phyloP scores from a whole-genome alignment of 148 eudicot genomes.

The Cornus kousa region DNA sequence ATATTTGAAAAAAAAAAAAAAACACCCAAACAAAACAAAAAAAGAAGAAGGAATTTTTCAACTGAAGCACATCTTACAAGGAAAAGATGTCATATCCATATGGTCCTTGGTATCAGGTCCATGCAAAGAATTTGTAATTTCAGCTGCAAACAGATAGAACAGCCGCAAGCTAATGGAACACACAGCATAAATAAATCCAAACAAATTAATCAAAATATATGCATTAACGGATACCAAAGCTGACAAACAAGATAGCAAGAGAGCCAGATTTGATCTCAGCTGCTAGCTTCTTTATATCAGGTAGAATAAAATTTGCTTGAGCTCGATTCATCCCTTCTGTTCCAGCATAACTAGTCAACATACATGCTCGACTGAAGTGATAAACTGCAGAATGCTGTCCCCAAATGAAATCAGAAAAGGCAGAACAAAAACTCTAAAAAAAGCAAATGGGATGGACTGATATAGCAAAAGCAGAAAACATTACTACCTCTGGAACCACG shows the following conservation, averaged over 20 bases:
- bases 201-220: background rate
- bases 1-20: background rate
- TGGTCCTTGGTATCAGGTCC: conserved; percentile 43
- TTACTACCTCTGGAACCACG: conserved; percentile 56
- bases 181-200: background rate
- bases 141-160: conserved; percentile 39
- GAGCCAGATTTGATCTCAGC: conserved; percentile 68
- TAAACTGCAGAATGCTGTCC: conserved; percentile 80
- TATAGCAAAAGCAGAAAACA: conserved; percentile 3
- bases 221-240: conserved; percentile 57
- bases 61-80: conserved; percentile 46
- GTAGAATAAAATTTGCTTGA: conserved; percentile 65
- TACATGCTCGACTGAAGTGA: conserved; percentile 58
- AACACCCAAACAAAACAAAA: no score
- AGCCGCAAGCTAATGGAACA: conserved; percentile 1
- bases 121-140: conserved; percentile 26
- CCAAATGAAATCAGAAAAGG: conserved; percentile 36
- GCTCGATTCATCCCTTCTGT: conserved; percentile 43
- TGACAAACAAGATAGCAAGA: conserved; percentile 64
- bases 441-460: background rate
- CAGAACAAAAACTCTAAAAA: conserved; percentile 6
- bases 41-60: background rate
- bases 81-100: conserved; percentile 38
- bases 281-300: conserved; percentile 78
- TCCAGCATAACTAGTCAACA: conserved; percentile 43